Evolutionary conservation across 2,329 filamentous ascomycete genomes (phyloP), one percentile per base, ranked within the genome.

Genomic region (Stemphylium vesicarium): DNA sequence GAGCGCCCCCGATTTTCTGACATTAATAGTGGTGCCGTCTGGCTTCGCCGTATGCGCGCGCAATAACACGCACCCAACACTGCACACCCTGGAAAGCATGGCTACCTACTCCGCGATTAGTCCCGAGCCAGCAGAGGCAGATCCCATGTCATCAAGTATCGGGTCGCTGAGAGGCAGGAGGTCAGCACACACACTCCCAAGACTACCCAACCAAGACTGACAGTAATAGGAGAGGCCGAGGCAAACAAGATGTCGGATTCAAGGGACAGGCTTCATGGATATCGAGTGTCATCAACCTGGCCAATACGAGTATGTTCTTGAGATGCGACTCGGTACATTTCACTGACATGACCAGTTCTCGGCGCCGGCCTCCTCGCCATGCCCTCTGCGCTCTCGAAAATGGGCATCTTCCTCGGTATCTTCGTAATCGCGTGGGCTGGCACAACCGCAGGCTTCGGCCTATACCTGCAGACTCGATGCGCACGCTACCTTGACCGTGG

Each of bases 331-430:
- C 13, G 12, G 29, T 5, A 39, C 15, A 22, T 2, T 15, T 56
- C 57, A 35, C 57, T 70, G 47, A 73, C 36, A n/a, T 22, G 2
- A 7, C 38, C 68, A 95, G 91, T 99, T 70, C 86, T 99, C 61
- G 95, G 95, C 52, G 94, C 95, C 32, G 95, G 95, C 49, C 93
- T 96, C 2, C 85, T 99, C 37, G 95, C 94, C 43, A 90, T 97
- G 93, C 94, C 94, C n/a, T 88, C 91, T 5, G 94, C 95, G 39
- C 86, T 99, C 77, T 95, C 92, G 12, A 92, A 96, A 70, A 96
- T 98, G 87, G 95, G 95, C 69, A 93, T 99, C 64, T 80, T 90
- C 61, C 84, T 97, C 29, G 95, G 95, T 38, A 84, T 88, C 31
- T 78, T 93, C 50, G 85, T 98, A 38, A 95, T 99, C 56, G 49